A percentile compares a stretch with the other conserved stretches of the same genome.
phyloP scores from a whole-genome alignment of 306 rosid genomes.

The Datisca glomerata region DNA sequence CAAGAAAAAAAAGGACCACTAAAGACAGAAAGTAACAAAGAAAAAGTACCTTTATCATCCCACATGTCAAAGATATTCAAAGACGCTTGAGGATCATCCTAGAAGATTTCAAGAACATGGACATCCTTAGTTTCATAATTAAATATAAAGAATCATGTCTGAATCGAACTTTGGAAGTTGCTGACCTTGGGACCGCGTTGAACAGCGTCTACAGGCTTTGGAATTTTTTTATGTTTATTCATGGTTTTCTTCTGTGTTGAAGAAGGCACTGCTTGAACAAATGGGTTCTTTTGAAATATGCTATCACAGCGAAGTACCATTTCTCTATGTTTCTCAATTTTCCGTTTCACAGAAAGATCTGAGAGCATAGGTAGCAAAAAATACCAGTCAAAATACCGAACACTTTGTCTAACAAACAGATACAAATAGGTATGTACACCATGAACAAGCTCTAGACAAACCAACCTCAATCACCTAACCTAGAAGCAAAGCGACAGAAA shows the following conservation, averaged over 20 bases:
- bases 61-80: constrained; percentile 46
- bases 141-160: background rate
- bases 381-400: no score
- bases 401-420: no score
- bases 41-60: constrained; percentile 46
- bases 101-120: constrained; percentile 9
- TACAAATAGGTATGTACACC: no score
- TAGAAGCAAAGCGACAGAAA: no score
- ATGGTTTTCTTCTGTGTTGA: constrained; percentile 50
- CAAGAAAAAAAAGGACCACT: constrained; percentile 6
- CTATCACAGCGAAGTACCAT: constrained; percentile 64
- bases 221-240: constrained; percentile 24
- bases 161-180: constrained; percentile 1
- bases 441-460: background rate
- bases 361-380: no score
- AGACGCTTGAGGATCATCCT: constrained; percentile 32
- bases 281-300: constrained; percentile 57
- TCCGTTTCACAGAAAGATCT: constrained; percentile 78
- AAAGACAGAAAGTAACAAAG: constrained; percentile 1
- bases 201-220: constrained; percentile 15
- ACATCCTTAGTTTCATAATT: background rate
- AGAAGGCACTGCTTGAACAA: constrained; percentile 64
- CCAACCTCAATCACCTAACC: background rate
- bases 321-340: constrained; percentile 81
- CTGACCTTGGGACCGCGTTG: constrained; percentile 41